A percentile compares a stretch with the other conserved stretches of the same genome.
These are phyloP conservation scores for Iodosphaeria phyllophila DNA, from an alignment of 2,329 filamentous ascomycete species.

Conservation along the genomic window DNA sequence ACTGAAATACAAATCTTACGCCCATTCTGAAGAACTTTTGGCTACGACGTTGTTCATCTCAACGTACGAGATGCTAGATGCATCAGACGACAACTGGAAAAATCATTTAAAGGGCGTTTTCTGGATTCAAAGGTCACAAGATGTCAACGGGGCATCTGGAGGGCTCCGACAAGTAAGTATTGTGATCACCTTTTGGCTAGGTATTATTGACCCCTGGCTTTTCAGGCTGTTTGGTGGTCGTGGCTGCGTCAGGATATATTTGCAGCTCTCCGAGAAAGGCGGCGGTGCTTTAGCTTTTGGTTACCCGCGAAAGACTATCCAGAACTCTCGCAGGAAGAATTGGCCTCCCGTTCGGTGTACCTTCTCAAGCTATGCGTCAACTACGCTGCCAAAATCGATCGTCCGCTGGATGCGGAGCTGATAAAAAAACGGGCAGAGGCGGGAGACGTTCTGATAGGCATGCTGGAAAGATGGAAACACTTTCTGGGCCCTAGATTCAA, in stretches of 20 bases:
- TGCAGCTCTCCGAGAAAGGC: conserved; percentile 40
- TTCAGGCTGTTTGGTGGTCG: conserved; percentile 45
- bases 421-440: conserved; percentile 4
- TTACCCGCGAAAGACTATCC: conserved; percentile 27
- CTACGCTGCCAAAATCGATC: conserved; percentile 28
- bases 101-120: conserved; percentile 45
- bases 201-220: no score
- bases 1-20: conserved; percentile 37
- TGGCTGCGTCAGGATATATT: conserved; percentile 49
- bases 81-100: conserved; percentile 34
- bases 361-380: conserved; percentile 37
- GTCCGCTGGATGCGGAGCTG: conserved; percentile 2
- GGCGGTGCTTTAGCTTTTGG: conserved; percentile 39
- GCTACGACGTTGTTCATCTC: conserved; percentile 40
- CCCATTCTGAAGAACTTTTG: conserved; percentile 40
- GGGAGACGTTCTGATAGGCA: conserved; percentile 7
- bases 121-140: conserved; percentile 43
- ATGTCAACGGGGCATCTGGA: conserved; percentile 38
- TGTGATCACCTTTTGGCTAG: no score
- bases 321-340: conserved; percentile 29
- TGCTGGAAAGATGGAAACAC: conserved; percentile 14
- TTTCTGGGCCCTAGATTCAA: conserved; percentile 18
- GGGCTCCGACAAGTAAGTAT: conserved; percentile 34
- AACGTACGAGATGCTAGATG: conserved; percentile 49
- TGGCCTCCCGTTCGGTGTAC: conserved; percentile 33